Percentiles rank a stretch among this genome's conserved stretches.
These are phyloP conservation scores for Tuber calosporum DNA, from an alignment of 495 filamentous ascomycete genomes.

Conservation along the genomic window DNA sequence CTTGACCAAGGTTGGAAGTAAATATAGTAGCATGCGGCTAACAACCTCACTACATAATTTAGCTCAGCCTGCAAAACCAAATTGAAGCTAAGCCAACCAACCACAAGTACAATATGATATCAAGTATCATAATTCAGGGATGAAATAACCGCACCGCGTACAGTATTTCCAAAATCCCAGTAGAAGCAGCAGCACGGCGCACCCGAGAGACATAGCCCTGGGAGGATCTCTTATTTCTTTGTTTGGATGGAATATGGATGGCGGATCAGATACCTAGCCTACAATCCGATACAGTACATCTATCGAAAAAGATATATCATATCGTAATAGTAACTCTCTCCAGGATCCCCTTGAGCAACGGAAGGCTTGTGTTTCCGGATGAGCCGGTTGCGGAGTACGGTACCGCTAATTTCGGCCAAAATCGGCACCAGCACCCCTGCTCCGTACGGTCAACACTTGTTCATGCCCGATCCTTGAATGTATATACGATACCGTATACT, in stretches of 20 bases:
- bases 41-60: neutral
- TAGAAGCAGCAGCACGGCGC: neutral
- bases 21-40: slow-evolving; percentile 2
- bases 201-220: neutral
- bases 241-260: neutral
- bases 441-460: neutral
- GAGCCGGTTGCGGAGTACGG: neutral
- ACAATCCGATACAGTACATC: neutral
- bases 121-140: too few relatives aligned
- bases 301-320: neutral
- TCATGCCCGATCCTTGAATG: neutral
- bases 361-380: neutral
- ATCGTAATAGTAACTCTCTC: too few relatives aligned
- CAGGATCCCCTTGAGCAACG: neutral
- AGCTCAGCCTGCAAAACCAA: neutral
- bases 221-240: neutral
- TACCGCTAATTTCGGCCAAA: neutral
- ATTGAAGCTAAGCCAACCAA: neutral
- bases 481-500: too few relatives aligned
- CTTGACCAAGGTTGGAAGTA: neutral
- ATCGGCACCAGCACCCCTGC: neutral
- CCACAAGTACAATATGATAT: too few relatives aligned
- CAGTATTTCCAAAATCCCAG: neutral
- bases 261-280: neutral
- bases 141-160: neutral